Base-by-base conservation (phyloP, 176 grass and related monocot species). In the Oryza meyeriana region DNA sequence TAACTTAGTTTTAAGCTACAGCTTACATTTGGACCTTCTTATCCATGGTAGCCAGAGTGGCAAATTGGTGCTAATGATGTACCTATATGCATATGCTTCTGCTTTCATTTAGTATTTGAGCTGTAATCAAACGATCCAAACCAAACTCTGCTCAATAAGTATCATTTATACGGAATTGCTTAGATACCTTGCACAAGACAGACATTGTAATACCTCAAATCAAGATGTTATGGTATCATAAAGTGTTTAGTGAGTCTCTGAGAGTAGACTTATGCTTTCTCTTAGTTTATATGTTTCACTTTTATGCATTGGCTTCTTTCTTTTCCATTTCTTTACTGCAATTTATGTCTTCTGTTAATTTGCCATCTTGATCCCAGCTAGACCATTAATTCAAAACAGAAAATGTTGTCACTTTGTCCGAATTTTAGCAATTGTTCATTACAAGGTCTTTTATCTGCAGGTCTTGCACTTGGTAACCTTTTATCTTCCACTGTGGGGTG, bases 401-500 rank as follows among this genome's bases (percentile, higher is more conserved):
- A 33, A 70, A 81, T 79, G 9, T 22, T 27, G 44, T 27, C 20
- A 71, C 13, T 62, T 67, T 79, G 17, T 58, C 52, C 59, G 12
- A 26, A 41, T 70, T 61, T 32, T 81, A 41, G 25, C 41, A 75
- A 27, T 33, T 81, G 13, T 59, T 61, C 12, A 72, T 42, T 81
- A 80, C n/a, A 39, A 76, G 67, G 59, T 26, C 26, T 31, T 69
- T 83, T 47, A 55, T 70, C 79, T 93, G 26, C 90, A 98, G 93
- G 78, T 91, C 22, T 83, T 92, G 39, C 93, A 93, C 61, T 81
- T 98, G 50, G 79, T 98, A 91, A 95, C 93, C 35, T 98, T 98
- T 86, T 95, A 98, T 79, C 84, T 87, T 86, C 96, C 96, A 65
- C 84, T 98, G 67, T 98, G 96, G 93, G 85, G 93, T 85, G 93